Evolutionary conservation across 306 rosid species (phyloP).

Genomic region (Calophaca sinica): DNA sequence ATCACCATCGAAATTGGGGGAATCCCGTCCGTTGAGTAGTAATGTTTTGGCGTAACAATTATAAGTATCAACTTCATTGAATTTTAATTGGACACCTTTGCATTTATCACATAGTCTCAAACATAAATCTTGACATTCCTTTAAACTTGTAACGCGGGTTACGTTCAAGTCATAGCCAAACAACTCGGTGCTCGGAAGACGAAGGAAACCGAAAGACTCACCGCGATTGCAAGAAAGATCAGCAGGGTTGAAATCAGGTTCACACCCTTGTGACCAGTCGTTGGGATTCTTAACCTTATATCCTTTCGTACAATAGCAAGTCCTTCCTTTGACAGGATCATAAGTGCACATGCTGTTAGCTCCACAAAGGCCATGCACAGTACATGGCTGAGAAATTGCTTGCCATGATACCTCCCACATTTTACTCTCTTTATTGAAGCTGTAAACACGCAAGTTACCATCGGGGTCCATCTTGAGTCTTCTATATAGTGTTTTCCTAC

Average conservation of each 20-base stretch:
- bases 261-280: slow-evolving; percentile 66
- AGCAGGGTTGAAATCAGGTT: slow-evolving; percentile 44
- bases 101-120: slow-evolving; percentile 49
- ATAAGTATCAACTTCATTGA: background rate
- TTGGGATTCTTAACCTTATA: slow-evolving; percentile 43
- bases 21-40: slow-evolving; percentile 51
- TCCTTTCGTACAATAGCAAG: slow-evolving; percentile 61
- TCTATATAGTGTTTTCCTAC: background rate
- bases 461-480: slow-evolving; percentile 48
- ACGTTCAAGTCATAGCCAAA: slow-evolving; percentile 55
- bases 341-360: slow-evolving; percentile 59
- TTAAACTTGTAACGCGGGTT: slow-evolving; percentile 41
- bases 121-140: slow-evolving; percentile 55
- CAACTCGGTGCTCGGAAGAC: slow-evolving; percentile 49
- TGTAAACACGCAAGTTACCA: slow-evolving; percentile 52
- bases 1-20: slow-evolving; percentile 48
- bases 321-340: slow-evolving; percentile 49
- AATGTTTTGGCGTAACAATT: slow-evolving; percentile 58
- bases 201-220: slow-evolving; percentile 43
- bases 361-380: slow-evolving; percentile 66
- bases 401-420: slow-evolving; percentile 62
- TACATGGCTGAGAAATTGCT: slow-evolving; percentile 51
- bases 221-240: slow-evolving; percentile 36
- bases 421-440: slow-evolving; percentile 39
- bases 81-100: slow-evolving; percentile 56